Percentiles rank a stretch among this genome's conserved stretches.
Conservation (phyloP, 108 stramenopile species). For the Poteriospumella lacustris region DNA sequence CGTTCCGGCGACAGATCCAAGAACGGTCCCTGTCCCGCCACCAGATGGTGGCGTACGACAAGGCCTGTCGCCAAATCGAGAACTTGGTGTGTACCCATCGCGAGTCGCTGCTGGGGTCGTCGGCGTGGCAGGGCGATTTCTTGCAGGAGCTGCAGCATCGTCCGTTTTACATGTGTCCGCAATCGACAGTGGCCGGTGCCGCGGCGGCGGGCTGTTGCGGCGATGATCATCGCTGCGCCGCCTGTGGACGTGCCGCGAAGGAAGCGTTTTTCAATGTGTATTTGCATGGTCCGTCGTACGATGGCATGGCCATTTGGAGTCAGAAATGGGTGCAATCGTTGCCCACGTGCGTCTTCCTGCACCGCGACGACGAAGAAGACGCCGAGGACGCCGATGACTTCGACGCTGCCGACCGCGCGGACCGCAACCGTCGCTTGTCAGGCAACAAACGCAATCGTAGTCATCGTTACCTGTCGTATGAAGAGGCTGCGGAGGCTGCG, state of each 20-base stretch:
- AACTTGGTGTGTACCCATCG: conserved; percentile 20
- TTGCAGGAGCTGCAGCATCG: background rate
- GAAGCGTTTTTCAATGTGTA: background rate
- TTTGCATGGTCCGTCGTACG: background rate
- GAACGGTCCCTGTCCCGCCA: background rate
- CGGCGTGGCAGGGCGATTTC: background rate
- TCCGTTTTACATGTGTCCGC: background rate
- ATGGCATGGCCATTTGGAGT: background rate
- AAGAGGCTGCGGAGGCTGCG: too few relatives aligned
- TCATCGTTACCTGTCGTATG: too few relatives aligned
- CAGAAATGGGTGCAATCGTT: background rate
- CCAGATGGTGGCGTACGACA: background rate
- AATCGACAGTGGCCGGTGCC: too few relatives aligned
- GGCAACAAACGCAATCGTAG: too few relatives aligned
- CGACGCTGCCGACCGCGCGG: too few relatives aligned
- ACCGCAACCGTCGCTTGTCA: too few relatives aligned
- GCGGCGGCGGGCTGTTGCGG: too few relatives aligned
- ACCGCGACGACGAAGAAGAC: too few relatives aligned
- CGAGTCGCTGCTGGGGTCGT: background rate
- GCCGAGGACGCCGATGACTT: too few relatives aligned
- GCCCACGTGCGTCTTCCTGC: too few relatives aligned
- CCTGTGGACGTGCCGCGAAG: background rate
- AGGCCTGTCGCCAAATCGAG: background rate
- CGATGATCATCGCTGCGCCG: too few relatives aligned
- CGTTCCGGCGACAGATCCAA: background rate